These are phyloP conservation scores for Fusarium oxysporum DNA, from an alignment of 2,329 filamentous ascomycete genomes.

Conservation along the genomic window DNA sequence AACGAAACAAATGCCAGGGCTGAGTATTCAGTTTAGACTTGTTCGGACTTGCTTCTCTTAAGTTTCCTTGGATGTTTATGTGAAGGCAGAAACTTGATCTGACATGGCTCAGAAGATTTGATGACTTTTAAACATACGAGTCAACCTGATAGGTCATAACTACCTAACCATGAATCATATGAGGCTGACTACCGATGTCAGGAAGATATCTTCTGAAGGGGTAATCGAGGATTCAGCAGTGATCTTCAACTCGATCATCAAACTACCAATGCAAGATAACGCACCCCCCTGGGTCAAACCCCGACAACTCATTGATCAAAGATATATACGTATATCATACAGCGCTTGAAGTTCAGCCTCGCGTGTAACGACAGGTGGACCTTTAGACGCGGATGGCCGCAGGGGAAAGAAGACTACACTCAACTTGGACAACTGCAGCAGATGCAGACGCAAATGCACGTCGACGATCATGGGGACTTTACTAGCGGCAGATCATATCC, in stretches of 20 bases:
- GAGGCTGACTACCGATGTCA: neutral
- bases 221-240: neutral
- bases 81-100: neutral
- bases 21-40: conserved; percentile 12
- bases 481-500: conserved; percentile 25
- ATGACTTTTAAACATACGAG: neutral
- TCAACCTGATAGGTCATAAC: neutral
- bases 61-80: neutral
- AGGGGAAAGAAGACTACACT: conserved; percentile 26
- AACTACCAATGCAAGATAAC: conserved; percentile 40
- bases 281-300: conserved; percentile 21
- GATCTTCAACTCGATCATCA: conserved; percentile 16
- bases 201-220: neutral
- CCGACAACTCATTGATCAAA: neutral
- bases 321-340: neutral
- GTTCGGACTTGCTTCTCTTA: neutral
- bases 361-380: conserved; percentile 39
- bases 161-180: neutral
- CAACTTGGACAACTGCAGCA: conserved; percentile 21
- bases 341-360: conserved; percentile 20
- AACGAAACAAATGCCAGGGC: conserved; percentile 7
- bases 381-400: conserved; percentile 30
- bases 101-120: neutral
- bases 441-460: conserved; percentile 9
- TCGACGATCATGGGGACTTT: conserved; percentile 14